Conservation (phyloP, 225 moss, liverwort and hornwort species). For the Marchantia paleacea region DNA sequence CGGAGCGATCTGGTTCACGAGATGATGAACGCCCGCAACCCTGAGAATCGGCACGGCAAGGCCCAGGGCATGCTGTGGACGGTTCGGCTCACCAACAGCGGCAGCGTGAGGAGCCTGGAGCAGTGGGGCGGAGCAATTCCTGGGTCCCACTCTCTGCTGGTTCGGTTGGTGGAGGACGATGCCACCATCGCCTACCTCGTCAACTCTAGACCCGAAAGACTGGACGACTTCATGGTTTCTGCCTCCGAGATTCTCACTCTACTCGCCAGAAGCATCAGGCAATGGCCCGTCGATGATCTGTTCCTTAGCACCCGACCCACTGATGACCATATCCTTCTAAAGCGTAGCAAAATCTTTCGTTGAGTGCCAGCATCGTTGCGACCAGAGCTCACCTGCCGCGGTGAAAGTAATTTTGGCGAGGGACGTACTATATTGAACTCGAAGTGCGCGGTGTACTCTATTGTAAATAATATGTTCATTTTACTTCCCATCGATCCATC, state of each 20-base stretch:
- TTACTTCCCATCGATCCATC: too few relatives aligned
- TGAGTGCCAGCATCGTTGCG: not conserved
- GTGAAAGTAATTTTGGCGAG: too few relatives aligned
- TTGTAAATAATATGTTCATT: too few relatives aligned
- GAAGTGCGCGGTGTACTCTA: too few relatives aligned
- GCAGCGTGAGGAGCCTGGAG: conserved; percentile 1
- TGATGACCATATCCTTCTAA: not conserved
- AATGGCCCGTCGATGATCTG: conserved; percentile 14
- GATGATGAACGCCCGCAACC: not conserved
- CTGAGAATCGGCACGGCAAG: not conserved
- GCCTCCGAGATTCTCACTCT: conserved; percentile 3
- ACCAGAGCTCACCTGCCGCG: not conserved
- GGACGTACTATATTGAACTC: too few relatives aligned
- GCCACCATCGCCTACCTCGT: conserved; percentile 14
- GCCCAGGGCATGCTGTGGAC: conserved; percentile 14
- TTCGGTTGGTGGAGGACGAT: conserved; percentile 8
- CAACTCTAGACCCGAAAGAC: conserved; percentile 1
- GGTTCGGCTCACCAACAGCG: not conserved
- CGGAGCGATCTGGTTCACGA: not conserved
- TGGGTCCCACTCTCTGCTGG: conserved; percentile 9
- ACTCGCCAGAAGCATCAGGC: conserved; percentile 2
- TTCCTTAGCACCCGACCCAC: not conserved
- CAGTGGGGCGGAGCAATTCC: not conserved
- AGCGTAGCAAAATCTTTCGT: not conserved
- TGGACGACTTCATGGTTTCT: not conserved